Evolutionary conservation across 352 stramenopile genomes (phyloP).

Genomic region (Phytophthora sansomeana): DNA sequence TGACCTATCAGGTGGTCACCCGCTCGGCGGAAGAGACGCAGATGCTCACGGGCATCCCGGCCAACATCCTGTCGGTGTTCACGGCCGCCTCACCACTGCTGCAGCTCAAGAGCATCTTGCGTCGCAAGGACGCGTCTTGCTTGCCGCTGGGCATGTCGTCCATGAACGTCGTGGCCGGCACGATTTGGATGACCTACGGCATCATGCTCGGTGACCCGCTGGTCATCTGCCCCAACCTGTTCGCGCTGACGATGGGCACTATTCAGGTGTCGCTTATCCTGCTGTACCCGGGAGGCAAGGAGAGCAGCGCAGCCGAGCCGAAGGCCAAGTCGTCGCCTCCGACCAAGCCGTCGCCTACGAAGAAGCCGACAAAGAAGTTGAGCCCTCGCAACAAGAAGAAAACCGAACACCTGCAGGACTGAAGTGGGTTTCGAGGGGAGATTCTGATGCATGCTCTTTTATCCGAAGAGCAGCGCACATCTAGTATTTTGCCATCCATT

Average conservation of each 20-base stretch:
- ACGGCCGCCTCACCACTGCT: conserved; percentile 75
- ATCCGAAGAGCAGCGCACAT: not conserved
- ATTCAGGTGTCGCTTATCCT: conserved; percentile 79
- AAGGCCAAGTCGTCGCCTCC: conserved; percentile 26
- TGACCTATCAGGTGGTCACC: conserved; percentile 57
- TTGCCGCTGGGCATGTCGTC: conserved; percentile 81
- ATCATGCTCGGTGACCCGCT: conserved; percentile 68
- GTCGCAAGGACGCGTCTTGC: conserved; percentile 67
- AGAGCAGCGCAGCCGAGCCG: conserved; percentile 1
- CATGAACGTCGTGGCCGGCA: conserved; percentile 78
- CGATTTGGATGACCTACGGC: conserved; percentile 75
- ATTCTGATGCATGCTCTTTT: not conserved
- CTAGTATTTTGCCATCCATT: conserved; percentile 14
- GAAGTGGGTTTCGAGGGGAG: conserved; percentile 14
- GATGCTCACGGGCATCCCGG: conserved; percentile 75
- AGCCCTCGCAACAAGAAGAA: conserved; percentile 39
- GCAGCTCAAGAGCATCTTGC: conserved; percentile 74
- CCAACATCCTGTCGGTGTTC: conserved; percentile 76
- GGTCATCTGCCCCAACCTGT: conserved; percentile 76
- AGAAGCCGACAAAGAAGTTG: conserved; percentile 27
- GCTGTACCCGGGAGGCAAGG: conserved; percentile 55
- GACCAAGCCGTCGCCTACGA: no score
- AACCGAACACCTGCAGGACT: conserved; percentile 30
- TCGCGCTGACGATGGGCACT: conserved; percentile 71
- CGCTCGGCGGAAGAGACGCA: conserved; percentile 57